Percentiles rank a stretch among this genome's conserved stretches.
Evolutionary conservation across 768 basidiomycete species (phyloP).

Genomic region (Mrakia hoshinonis): DNA sequence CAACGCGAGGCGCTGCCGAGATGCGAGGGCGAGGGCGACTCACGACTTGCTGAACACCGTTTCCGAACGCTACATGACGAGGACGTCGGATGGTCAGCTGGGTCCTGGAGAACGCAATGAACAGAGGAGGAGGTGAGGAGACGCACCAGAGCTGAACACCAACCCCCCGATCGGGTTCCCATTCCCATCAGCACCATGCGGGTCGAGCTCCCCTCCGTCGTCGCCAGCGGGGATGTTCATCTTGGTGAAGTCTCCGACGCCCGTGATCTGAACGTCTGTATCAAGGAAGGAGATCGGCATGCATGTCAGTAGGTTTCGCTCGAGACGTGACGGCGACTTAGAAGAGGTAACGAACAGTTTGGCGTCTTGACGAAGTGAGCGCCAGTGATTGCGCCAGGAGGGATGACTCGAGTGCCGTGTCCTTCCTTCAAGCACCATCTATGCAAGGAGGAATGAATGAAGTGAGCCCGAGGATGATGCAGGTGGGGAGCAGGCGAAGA

Average conservation of each 20-base stretch:
- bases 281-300: no score
- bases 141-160: constrained; percentile 51
- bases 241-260: constrained; percentile 56
- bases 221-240: constrained; percentile 59
- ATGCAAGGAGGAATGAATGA: background rate
- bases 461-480: no score
- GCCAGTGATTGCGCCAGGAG: constrained; percentile 32
- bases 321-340: background rate
- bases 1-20: no score
- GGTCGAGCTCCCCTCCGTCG: constrained; percentile 31
- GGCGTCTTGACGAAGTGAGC: constrained; percentile 35
- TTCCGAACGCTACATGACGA: constrained; percentile 8
- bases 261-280: constrained; percentile 45
- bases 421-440: constrained; percentile 57
- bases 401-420: constrained; percentile 35
- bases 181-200: constrained; percentile 32
- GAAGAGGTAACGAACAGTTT: background rate
- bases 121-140: background rate
- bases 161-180: constrained; percentile 53
- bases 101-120: background rate
- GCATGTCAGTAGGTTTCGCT: background rate
- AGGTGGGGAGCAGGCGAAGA: background rate
- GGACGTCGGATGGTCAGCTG: background rate
- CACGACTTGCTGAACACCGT: constrained; percentile 9
- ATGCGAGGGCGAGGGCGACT: background rate